Percentiles rank a stretch among this genome's conserved stretches.
phyloP scores from a whole-genome alignment of 2,329 filamentous ascomycete genomes.

The Aspergillus luchuensis region DNA sequence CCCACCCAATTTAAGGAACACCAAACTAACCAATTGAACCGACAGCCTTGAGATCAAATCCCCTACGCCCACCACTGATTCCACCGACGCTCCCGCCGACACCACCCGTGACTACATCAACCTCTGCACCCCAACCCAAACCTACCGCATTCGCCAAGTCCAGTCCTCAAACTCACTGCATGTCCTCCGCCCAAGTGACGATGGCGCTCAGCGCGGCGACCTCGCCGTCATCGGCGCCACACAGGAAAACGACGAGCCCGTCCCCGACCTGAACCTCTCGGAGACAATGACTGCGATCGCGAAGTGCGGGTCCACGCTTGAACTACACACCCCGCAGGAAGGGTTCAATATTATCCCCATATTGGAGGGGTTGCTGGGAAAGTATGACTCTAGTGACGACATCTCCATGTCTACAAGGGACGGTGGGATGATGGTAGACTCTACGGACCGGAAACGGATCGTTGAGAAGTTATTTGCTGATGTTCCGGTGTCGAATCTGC shows the following conservation, averaged over 20 bases:
- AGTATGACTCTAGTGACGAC: constrained; percentile 31
- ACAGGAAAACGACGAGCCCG: background rate
- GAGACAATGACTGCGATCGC: constrained; percentile 45
- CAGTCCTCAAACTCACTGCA: constrained; percentile 67
- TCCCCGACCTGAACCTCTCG: constrained; percentile 25
- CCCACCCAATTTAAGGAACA: background rate
- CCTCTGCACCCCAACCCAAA: constrained; percentile 60
- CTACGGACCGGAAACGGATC: constrained; percentile 28
- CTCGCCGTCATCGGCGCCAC: constrained; percentile 29
- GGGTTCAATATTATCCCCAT: constrained; percentile 35
- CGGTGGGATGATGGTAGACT: constrained; percentile 20
- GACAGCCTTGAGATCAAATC: constrained; percentile 49
- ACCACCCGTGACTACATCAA: constrained; percentile 51
- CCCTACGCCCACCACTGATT: constrained; percentile 29
- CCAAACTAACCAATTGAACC: background rate
- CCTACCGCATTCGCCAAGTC: constrained; percentile 64
- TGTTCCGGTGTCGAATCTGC: constrained; percentile 54
- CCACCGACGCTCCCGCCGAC: constrained; percentile 27
- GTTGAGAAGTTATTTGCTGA: constrained; percentile 50
- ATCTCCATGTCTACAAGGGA: constrained; percentile 19
- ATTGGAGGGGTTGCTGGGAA: constrained; percentile 31
- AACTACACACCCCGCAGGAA: constrained; percentile 41
- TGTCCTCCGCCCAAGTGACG: constrained; percentile 50
- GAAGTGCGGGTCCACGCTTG: constrained; percentile 49
- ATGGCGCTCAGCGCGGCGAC: constrained; percentile 30